These are phyloP conservation scores for Arthrobotrys pseudoclavata DNA, from an alignment of 2,329 filamentous ascomycete genomes.

Conservation along the genomic window DNA sequence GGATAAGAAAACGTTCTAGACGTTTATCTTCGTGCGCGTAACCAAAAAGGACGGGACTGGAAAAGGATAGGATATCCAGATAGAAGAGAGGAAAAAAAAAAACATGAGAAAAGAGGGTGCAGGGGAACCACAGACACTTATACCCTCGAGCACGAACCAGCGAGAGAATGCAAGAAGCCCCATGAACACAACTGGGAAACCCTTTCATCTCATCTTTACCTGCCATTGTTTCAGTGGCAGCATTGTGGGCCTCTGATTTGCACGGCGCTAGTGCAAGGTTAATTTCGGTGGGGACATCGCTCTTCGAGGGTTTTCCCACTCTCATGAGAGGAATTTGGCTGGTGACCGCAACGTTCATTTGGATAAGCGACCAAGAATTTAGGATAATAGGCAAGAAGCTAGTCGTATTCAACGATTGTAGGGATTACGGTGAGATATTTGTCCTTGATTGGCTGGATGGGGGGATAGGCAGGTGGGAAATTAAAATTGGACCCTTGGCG, in stretches of 20 bases:
- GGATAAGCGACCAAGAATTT: constrained; percentile 53
- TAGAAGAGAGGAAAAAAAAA: constrained; percentile 16
- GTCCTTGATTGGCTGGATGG: constrained; percentile 56
- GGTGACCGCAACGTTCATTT: constrained; percentile 26
- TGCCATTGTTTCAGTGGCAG: constrained; percentile 58
- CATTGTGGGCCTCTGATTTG: constrained; percentile 48
- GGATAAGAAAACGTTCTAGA: constrained; percentile 56
- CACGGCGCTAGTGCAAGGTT: constrained; percentile 53
- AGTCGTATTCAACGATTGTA: constrained; percentile 46
- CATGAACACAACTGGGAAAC: constrained; percentile 42
- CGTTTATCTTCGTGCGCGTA: constrained; percentile 42
- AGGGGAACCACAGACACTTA: constrained; percentile 59
- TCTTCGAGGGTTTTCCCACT: constrained; percentile 12
- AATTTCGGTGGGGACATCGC: constrained; percentile 44
- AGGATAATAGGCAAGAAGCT: constrained; percentile 28
- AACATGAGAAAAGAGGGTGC: constrained; percentile 49
- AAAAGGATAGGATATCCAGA: constrained; percentile 43
- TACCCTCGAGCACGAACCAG: constrained; percentile 29
- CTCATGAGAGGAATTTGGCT: constrained; percentile 25
- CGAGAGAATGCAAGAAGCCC: constrained; percentile 7
- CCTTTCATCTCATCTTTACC: constrained; percentile 60
- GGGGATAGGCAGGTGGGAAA: constrained; percentile 56
- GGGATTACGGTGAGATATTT: constrained; percentile 59
- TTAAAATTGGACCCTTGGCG: constrained; percentile 57
- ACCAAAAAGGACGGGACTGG: constrained; percentile 27